phyloP scores from a whole-genome alignment of 768 basidiomycete genomes.

The Amanita inopinata region DNA sequence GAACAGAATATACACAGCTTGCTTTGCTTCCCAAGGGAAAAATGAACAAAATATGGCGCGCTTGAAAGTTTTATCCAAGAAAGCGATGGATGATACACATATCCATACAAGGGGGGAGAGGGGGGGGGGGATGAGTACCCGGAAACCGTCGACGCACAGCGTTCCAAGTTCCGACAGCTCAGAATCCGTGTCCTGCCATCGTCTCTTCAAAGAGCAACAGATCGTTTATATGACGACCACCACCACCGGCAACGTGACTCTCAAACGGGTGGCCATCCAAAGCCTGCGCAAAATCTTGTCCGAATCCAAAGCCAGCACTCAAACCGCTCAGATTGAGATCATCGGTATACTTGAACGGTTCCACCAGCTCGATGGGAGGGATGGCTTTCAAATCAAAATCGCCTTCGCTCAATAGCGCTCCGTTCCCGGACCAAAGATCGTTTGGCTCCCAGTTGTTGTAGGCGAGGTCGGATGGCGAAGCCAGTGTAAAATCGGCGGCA shows the following conservation, averaged over 20 bases:
- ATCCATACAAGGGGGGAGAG: conserved; percentile 7
- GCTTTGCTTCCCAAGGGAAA: conserved; percentile 5
- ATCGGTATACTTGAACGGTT: conserved; percentile 34
- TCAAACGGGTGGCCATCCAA: conserved; percentile 20
- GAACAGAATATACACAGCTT: conserved; percentile 8
- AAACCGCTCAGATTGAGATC: conserved; percentile 16
- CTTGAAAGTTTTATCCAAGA: neutral
- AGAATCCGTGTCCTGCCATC: conserved; percentile 28
- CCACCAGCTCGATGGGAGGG: conserved; percentile 55
- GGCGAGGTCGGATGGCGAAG: conserved; percentile 26
- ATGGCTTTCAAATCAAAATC: conserved; percentile 63
- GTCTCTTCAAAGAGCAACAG: conserved; percentile 33
- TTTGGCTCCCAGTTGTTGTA: conserved; percentile 26
- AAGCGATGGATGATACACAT: neutral
- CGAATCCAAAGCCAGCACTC: conserved; percentile 21
- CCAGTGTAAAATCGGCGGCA: conserved; percentile 26
- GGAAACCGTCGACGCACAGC: conserved; percentile 9
- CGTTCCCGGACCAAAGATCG: conserved; percentile 22
- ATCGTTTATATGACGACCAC: conserved; percentile 8
- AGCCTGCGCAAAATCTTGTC: conserved; percentile 23
- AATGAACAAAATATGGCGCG: conserved; percentile 4
- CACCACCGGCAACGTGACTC: too few relatives aligned
- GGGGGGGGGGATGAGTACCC: neutral
- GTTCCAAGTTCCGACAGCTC: conserved; percentile 10
- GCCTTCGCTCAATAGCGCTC: conserved; percentile 35